Evolutionary conservation across 1,284 basidiomycete genomes (phyloP).

Genomic region (Ustilago loliicola): DNA sequence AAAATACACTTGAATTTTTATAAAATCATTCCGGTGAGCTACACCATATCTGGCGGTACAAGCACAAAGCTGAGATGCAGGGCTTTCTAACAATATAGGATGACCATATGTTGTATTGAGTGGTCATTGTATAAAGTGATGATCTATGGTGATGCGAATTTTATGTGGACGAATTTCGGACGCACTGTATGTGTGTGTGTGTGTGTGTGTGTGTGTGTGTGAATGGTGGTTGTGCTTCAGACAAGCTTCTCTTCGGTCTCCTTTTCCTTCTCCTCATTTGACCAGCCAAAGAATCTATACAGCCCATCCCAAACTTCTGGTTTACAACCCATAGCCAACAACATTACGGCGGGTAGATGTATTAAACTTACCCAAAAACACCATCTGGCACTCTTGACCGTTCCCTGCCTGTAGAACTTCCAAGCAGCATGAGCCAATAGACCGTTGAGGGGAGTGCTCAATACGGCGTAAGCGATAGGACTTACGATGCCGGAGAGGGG

Average conservation of each 20-base stretch:
- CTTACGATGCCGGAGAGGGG: slow-evolving; percentile 61
- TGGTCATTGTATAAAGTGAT: no score
- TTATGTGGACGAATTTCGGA: no score
- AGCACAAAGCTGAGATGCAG: no score
- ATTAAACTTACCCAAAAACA: slow-evolving; percentile 82
- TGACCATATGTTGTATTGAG: no score
- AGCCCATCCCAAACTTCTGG: slow-evolving; percentile 63
- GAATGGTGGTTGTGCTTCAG: slow-evolving; percentile 1
- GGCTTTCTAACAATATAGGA: no score
- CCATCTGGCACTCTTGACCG: slow-evolving; percentile 82
- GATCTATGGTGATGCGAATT: no score
- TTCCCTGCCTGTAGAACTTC: slow-evolving; percentile 73
- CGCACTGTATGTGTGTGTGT: no score
- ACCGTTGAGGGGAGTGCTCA: slow-evolving; percentile 82
- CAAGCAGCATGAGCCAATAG: slow-evolving; percentile 81
- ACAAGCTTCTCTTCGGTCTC: slow-evolving; percentile 16
- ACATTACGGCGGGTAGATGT: slow-evolving; percentile 90
- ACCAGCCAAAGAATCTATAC: slow-evolving; percentile 38
- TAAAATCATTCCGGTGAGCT: no score
- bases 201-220: background rate
- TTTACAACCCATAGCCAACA: slow-evolving; percentile 83
- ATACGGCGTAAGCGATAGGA: slow-evolving; percentile 79
- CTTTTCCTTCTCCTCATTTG: slow-evolving; percentile 8
- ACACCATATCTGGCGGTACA: no score
- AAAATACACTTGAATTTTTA: no score